Percentiles rank a stretch among this genome's conserved stretches.
phyloP scores from a whole-genome alignment of 192 early-diverging fungal species.

The Coemansia sp. region DNA sequence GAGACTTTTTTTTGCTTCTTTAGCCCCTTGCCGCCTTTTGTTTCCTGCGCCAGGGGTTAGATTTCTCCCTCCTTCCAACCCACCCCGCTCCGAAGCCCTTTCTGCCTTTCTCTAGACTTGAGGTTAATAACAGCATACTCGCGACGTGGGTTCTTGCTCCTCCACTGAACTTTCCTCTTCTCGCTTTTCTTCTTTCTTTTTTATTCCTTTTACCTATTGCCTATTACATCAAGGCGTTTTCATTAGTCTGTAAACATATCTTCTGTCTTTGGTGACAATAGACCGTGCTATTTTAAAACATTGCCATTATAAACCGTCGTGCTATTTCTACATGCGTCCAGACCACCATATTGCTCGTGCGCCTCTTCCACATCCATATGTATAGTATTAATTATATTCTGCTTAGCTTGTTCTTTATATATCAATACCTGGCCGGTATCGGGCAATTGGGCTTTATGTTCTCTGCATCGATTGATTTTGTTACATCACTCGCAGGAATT shows the following conservation, averaged over 20 bases:
- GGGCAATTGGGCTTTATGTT: not conserved
- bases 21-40: not conserved
- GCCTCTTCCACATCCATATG: not conserved
- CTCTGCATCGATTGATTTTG: conserved; percentile 7
- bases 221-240: not conserved
- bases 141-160: not conserved
- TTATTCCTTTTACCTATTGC: conserved; percentile 8
- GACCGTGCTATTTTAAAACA: conserved; percentile 17
- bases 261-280: conserved; percentile 26
- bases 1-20: not conserved
- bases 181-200: not conserved
- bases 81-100: not conserved
- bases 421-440: conserved; percentile 1
- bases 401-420: not conserved
- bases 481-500: conserved; percentile 1
- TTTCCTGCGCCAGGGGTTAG: not conserved
- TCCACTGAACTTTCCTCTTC: conserved; percentile 1
- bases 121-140: conserved; percentile 5
- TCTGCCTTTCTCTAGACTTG: conserved; percentile 7
- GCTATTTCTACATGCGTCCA: conserved; percentile 17
- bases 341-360: conserved; percentile 1
- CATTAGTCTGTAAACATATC: conserved; percentile 25
- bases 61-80: not conserved
- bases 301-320: conserved; percentile 12
- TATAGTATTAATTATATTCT: not conserved